Evolutionary conservation across 2,329 filamentous ascomycete species (phyloP), one percentile per base, ranked within the genome.

Genomic region (Calonectria pseudoreteaudii): DNA sequence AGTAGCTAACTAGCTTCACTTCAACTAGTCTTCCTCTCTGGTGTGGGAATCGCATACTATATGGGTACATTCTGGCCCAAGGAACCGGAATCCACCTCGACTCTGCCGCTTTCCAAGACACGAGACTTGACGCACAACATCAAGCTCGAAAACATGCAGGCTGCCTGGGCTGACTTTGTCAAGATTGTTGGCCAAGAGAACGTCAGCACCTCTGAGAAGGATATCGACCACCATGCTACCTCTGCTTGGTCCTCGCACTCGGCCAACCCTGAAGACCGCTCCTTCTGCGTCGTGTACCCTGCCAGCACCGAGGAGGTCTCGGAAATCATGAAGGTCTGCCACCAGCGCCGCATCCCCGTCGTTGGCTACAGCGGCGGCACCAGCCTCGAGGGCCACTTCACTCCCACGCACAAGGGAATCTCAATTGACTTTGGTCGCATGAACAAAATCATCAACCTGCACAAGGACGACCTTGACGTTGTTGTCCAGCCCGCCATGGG

Each of bases 311-410:
- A 96, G 76, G 93, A 98, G 79, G 95, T 98, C 11, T 93, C 94
- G n/a, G 87, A 89, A 75, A 91, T 98, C 73, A 96, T 98, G 93
- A 96, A 96, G 86, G 86, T 98, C 70, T 98, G 96, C 86, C 94
- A 98, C 83, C 85, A 87, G 80, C 89, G 96, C 50, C 89, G 89
- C 71, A 97, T 98, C 75, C 96, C 96, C 7, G 95, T 98, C 30
- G 96, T 94, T 4, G 93, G 93, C 3, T 98, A 95, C 86, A 95
- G 93, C 71, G 96, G 96, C 53, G 96, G 96, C 41, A 98, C 96
- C 10, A 96, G 94, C 80, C 87, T 98, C 38, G 96, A 98, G 85
- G 96, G 96, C 1, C 95, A 98, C 84, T 98, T 94, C 84, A 92
- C 95, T 1, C 91, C 95, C 2, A 98, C 95, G 20, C 88, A 92